Evolutionary conservation across 2,329 filamentous ascomycete species (phyloP), one percentile per base, ranked within the genome.

Genomic region (Hymenoscyphus salicellus): DNA sequence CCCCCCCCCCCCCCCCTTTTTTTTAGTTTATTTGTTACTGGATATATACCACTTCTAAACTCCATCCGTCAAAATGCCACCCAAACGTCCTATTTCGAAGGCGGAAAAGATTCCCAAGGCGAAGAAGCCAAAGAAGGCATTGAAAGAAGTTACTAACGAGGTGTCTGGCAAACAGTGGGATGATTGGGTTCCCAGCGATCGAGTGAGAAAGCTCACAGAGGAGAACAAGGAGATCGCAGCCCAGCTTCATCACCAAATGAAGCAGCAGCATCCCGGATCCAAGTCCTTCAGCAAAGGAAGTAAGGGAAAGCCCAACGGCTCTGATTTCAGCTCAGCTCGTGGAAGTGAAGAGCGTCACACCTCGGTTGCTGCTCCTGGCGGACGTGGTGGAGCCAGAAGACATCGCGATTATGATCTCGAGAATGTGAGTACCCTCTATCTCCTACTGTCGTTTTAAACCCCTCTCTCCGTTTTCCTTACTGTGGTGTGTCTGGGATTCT

Each of bases 161-260:
- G 64, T 70, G 62, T 58, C 49, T 49, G 26, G 58, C 43, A 62
- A 69, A 74, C 91, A 88, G 68, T 99, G 95, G 95, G 95, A 99
- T 80, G 95, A 99, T 80, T 98, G 94, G 94, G 95, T 98, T 55
- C 87, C 91, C 26, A 89, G 93, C 78, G 94, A 98, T 77, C 91
- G 95, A 70, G 89, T 99, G 66, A 89, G 93, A 75, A 97, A 97
- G 80, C 90, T 94, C 76, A 97, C 89, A 60, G 92, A 96, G 63
- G 95, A 98, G 79, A 97, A 98, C 79, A 91, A 92, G 75, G 92
- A 96, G 75, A 85, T 99, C 43, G 93, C 94, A 26, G 82, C 83
- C 63, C 89, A 90, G 77, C 82, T 93, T 33, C 84, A 88, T 72
- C 84, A 87, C 64, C 89, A 92, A 77, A 83, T 87, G 79, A 88